Evolutionary conservation across 1,139 yeast species (phyloP).

Genomic region (Suhomyces terraborum): DNA sequence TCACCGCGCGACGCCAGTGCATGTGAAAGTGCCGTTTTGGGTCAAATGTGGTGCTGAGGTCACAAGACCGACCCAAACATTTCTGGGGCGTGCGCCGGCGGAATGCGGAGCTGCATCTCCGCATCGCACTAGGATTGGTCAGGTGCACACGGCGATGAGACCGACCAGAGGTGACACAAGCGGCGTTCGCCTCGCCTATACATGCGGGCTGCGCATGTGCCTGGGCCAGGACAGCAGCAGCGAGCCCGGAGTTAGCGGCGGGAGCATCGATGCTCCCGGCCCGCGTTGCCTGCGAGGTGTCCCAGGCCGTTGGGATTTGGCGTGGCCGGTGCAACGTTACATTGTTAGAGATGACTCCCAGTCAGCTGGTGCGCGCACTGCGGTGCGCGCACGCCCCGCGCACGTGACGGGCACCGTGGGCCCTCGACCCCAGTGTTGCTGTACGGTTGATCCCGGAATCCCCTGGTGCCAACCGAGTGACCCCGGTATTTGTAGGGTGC

Average conservation of each 20-base stretch:
- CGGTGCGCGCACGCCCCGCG: not conserved
- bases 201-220: no score
- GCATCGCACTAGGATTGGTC: not conserved
- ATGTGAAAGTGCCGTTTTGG: not conserved
- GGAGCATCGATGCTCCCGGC: no score
- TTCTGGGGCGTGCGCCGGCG: not conserved
- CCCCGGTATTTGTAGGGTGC: not conserved
- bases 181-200: no score
- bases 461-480: not conserved
- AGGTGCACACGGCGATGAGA: not conserved
- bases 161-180: not conserved
- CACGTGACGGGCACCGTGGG: not conserved
- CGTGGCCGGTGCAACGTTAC: no score
- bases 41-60: not conserved
- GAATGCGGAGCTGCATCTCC: not conserved
- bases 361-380: no score
- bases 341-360: no score
- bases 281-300: no score
- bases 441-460: constrained; percentile 4
- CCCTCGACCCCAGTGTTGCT: constrained; percentile 1
- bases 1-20: not conserved
- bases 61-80: not conserved
- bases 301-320: no score
- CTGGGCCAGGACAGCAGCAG: no score
- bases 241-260: no score